These are phyloP conservation scores for Xanthoconium purpureum DNA, from an alignment of 768 basidiomycete species.

Conservation along the genomic window DNA sequence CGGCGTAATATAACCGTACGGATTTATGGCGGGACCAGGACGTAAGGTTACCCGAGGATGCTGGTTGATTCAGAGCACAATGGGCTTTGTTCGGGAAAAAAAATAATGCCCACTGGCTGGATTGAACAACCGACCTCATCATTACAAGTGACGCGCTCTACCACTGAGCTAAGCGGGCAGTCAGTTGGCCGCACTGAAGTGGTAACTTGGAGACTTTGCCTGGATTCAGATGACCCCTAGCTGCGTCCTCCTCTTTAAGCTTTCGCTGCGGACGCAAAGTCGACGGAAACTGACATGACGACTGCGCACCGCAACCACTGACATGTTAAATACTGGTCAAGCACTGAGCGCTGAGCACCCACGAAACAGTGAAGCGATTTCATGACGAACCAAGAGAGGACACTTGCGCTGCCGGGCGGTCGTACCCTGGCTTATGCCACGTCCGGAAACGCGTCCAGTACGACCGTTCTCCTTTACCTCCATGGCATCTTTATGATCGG, in stretches of 20 bases:
- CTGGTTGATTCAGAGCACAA: too few species aligned
- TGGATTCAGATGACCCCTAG: too few species aligned
- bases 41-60: background rate
- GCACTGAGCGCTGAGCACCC: background rate
- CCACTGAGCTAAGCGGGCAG: conserved; percentile 43
- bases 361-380: too few species aligned
- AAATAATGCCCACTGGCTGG: conserved; percentile 39
- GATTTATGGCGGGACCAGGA: background rate
- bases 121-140: conserved; percentile 47
- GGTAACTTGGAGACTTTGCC: too few species aligned
- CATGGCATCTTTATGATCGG: conserved; percentile 58
- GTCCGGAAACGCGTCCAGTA: conserved; percentile 47
- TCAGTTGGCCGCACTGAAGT: accelerated
- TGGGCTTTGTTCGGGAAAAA: background rate
- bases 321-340: background rate
- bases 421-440: conserved; percentile 55
- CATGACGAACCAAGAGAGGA: conserved; percentile 4
- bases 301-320: background rate
- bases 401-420: conserved; percentile 33
- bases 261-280: background rate
- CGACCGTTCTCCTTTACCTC: conserved; percentile 48
- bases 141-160: conserved; percentile 46
- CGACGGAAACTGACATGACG: background rate
- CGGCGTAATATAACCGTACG: background rate
- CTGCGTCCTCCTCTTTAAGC: too few species aligned